Percentiles rank a stretch among this genome's conserved stretches.
These are phyloP conservation scores for Boletus patriciae DNA, from an alignment of 768 basidiomycete genomes.

Conservation along the genomic window DNA sequence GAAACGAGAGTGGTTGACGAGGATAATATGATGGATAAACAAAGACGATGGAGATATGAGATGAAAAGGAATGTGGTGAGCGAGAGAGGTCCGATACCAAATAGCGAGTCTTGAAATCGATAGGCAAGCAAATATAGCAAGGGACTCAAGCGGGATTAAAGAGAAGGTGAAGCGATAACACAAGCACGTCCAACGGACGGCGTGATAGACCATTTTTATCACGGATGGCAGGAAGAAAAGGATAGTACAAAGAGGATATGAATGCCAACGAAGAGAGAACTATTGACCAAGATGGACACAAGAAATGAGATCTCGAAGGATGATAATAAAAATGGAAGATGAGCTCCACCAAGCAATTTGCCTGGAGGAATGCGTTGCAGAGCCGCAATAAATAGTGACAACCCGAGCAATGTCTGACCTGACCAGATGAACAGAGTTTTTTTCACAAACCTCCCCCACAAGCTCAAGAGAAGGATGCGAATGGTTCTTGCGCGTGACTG, in stretches of 20 bases:
- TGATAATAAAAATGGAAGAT: slow-evolving; percentile 2
- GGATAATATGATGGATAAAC: slow-evolving; percentile 11
- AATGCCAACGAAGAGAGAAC: slow-evolving; percentile 7
- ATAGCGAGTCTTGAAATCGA: slow-evolving; percentile 11
- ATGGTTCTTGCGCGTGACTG: slow-evolving; percentile 27
- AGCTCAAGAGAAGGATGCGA: slow-evolving; percentile 18
- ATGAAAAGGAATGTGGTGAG: slow-evolving; percentile 8
- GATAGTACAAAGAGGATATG: slow-evolving; percentile 14
- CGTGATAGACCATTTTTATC: slow-evolving; percentile 12
- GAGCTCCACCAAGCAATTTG: slow-evolving; percentile 6
- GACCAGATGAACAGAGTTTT: neutral
- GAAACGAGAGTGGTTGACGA: slow-evolving; percentile 3
- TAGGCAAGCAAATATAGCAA: slow-evolving; percentile 9
- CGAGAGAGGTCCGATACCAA: slow-evolving; percentile 13
- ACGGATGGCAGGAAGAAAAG: neutral
- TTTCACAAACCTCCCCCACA: neutral
- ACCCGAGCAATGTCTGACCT: neutral
- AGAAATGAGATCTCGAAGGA: slow-evolving; percentile 11
- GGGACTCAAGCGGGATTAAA: neutral
- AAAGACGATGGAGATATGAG: slow-evolving; percentile 2
- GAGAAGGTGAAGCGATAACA: slow-evolving; percentile 7
- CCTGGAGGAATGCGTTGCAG: neutral
- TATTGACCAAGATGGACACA: slow-evolving; percentile 12
- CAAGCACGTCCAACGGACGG: slow-evolving; percentile 2
- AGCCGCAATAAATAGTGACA: slow-evolving; percentile 7